Evolutionary conservation across 495 filamentous ascomycete species (phyloP).

Genomic region (Aspergillus baeticus): DNA sequence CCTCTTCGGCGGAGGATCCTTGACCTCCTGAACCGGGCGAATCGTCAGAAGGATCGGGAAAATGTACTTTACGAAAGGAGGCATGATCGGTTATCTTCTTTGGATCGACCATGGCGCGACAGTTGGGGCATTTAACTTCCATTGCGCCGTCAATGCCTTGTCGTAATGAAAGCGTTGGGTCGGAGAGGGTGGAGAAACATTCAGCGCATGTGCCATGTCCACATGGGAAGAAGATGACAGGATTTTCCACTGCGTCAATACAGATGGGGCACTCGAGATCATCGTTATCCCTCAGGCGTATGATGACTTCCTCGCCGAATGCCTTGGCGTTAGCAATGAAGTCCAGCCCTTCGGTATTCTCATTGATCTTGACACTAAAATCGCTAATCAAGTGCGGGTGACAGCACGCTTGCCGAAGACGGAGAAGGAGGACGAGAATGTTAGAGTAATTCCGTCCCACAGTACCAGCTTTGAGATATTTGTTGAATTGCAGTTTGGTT

Average conservation of each 20-base stretch:
- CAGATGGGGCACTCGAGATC: constrained; percentile 76
- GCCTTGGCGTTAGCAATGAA: constrained; percentile 66
- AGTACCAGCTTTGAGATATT: constrained; percentile 68
- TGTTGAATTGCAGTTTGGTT: constrained; percentile 72
- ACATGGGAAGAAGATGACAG: constrained; percentile 80
- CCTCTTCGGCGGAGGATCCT: constrained; percentile 28
- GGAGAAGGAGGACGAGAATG: constrained; percentile 80
- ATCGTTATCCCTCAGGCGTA: constrained; percentile 62
- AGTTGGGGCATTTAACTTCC: constrained; percentile 73
- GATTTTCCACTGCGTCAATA: constrained; percentile 70
- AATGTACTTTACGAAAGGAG: constrained; percentile 75
- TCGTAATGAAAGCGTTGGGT: constrained; percentile 52
- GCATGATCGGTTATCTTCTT: constrained; percentile 70
- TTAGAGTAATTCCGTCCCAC: constrained; percentile 79
- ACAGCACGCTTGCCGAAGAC: constrained; percentile 82
- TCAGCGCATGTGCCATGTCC: constrained; percentile 80
- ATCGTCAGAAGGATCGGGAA: constrained; percentile 43
- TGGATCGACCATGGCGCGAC: constrained; percentile 61
- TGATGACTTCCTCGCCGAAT: constrained; percentile 60
- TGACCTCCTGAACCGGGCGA: constrained; percentile 26
- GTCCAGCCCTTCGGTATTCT: constrained; percentile 56
- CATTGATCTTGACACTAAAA: constrained; percentile 54
- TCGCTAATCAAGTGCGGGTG: constrained; percentile 90
- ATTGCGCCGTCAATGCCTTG: constrained; percentile 56
- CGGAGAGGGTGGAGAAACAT: constrained; percentile 73